Evolutionary conservation across 192 early-diverging fungal genomes (phyloP), one percentile per base, ranked within the genome.

Genomic region (Blastocladiella britannica): DNA sequence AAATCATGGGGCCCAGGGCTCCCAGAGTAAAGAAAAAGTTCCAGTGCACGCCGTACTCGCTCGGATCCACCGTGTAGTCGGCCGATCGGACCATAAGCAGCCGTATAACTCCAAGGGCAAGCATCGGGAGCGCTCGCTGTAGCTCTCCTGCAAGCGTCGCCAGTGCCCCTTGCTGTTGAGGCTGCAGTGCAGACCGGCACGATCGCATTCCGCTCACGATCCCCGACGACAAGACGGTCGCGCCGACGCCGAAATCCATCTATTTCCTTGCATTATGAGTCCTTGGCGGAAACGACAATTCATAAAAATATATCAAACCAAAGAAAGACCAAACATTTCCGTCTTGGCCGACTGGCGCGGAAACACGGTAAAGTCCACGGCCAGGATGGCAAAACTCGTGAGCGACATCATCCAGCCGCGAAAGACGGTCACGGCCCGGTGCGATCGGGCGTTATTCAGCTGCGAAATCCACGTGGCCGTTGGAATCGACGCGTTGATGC

Each of bases 11-110:
- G 1, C 90, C 86, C 27, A 97, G 63, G 31, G 90, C 69, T 7
- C 85, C 87, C 18, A 97, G 75, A 2, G 93, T 97, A 55, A 93
- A 75, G 65, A 94, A 97, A 70, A 97, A 97, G 74, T 97, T 97
- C 93, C 93, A 97, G 59, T 97, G 93, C 51, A 87, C 75, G 25
- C 93, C 93, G 63, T 97, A 97, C 63, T 97, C 93, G 0, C 85
- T 76, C 7, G 84, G 83, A 62, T 97, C 90, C 51, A 90, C 86
- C 76, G 93, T 90, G 64, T 97, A 97, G 63, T 93, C 82, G 7
- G 88, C 76, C 8, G 78, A 70, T 61, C 88, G 87, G 1, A 86
- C 86, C 4, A 77, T 61, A 27, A 88, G 43, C 18, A 83, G 58
- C 2, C 90, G 69, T 3, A n/a, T n/a, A n/a, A n/a, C n/a, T n/a